A percentile compares a stretch with the other conserved stretches of the same genome.
Conservation (phyloP, 176 grass and related monocot genomes). For the Otatea glauca region DNA sequence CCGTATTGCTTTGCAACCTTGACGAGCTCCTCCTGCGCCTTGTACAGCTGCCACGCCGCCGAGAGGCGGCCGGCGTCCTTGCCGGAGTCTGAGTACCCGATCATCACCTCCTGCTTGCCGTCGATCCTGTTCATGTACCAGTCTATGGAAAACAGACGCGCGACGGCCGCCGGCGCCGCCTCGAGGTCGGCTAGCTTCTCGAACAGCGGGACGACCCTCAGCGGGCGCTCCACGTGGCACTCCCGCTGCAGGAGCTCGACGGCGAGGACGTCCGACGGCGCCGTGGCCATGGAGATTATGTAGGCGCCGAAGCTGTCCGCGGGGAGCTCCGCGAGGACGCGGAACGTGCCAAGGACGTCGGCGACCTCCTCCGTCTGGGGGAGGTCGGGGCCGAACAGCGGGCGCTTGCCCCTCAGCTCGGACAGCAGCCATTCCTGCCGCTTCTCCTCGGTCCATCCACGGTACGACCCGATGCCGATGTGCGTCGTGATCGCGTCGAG, state of each 20-base stretch:
- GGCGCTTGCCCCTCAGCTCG: constrained; percentile 74
- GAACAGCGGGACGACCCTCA: constrained; percentile 82
- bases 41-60: constrained; percentile 83
- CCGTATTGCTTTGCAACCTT: constrained; percentile 66
- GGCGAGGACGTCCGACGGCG: constrained; percentile 84
- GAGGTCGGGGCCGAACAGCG: constrained; percentile 61
- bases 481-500: constrained; percentile 77
- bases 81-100: constrained; percentile 93
- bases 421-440: constrained; percentile 75
- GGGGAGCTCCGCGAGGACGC: constrained; percentile 75
- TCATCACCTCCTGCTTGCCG: constrained; percentile 90
- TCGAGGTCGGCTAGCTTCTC: constrained; percentile 81
- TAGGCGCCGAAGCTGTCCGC: constrained; percentile 74
- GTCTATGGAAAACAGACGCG: constrained; percentile 68
- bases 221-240: constrained; percentile 47
- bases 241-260: constrained; percentile 83
- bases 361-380: constrained; percentile 69
- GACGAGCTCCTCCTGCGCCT: constrained; percentile 71
- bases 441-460: constrained; percentile 70
- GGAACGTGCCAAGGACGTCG: constrained; percentile 73
- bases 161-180: constrained; percentile 52
- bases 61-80: constrained; percentile 90
- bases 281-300: constrained; percentile 87
- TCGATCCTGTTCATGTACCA: constrained; percentile 71
- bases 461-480: constrained; percentile 78